phyloP scores from a whole-genome alignment of 768 basidiomycete genomes.

The Lentinus tigrinus region DNA sequence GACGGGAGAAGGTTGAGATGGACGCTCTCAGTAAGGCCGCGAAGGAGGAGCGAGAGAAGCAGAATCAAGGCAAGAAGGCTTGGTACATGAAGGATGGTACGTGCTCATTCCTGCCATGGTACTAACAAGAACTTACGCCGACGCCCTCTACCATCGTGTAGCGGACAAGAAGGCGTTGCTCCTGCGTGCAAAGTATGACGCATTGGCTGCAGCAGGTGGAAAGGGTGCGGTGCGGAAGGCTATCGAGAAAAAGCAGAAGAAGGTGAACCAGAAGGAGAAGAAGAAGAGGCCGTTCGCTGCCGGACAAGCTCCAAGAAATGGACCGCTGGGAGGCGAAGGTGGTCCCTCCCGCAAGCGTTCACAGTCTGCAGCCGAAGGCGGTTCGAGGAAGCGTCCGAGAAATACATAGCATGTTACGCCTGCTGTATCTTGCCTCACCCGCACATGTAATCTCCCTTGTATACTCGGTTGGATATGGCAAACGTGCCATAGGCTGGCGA shows the following conservation, averaged over 20 bases:
- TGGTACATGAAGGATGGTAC: slow-evolving; percentile 87
- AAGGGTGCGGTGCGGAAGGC: slow-evolving; percentile 81
- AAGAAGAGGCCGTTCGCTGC: slow-evolving; percentile 67
- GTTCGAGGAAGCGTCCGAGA: slow-evolving; percentile 14
- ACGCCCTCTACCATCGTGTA: slow-evolving; percentile 30
- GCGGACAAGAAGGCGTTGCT: slow-evolving; percentile 79
- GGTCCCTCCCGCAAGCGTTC: not conserved
- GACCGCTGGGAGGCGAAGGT: slow-evolving; percentile 10
- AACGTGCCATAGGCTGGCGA: too few species aligned
- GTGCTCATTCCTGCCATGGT: slow-evolving; percentile 24
- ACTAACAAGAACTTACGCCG: not conserved
- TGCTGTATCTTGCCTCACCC: not conserved
- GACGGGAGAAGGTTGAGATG: slow-evolving; percentile 65
- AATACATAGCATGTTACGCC: not conserved
- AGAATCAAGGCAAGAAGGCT: slow-evolving; percentile 70
- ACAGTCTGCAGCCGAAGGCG: slow-evolving; percentile 19
- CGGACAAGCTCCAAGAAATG: slow-evolving; percentile 2
- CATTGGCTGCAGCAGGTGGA: slow-evolving; percentile 74
- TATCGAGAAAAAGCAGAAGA: slow-evolving; percentile 87
- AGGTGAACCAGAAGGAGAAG: slow-evolving; percentile 87
- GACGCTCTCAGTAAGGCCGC: slow-evolving; percentile 53
- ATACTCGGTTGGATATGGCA: too few species aligned
- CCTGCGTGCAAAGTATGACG: slow-evolving; percentile 74
- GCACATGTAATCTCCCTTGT: not conserved
- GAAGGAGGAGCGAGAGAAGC: slow-evolving; percentile 61